Evolutionary conservation across 2,329 filamentous ascomycete species (phyloP), one percentile per base, ranked within the genome.

Genomic region (Hypoxylon sp.): DNA sequence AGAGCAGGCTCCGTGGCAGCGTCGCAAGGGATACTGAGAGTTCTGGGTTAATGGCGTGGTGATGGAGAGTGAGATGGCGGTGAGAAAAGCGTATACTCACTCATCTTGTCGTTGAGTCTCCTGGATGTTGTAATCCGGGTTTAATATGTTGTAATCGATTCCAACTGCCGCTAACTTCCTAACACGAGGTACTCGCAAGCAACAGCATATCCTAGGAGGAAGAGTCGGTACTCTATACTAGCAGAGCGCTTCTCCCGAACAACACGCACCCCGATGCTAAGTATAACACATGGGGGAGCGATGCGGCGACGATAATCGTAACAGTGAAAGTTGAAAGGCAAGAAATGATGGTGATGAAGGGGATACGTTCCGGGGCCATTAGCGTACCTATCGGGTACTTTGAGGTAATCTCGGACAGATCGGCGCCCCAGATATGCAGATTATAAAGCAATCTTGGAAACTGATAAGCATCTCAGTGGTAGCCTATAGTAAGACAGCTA

Each of bases 81-180:
- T 26, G 18, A 44, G n/a, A 28, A 16, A 28, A 16, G 42, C 6
- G 36, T 49, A n/a, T 8, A 58, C 63, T 69, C 32, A 67, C 66
- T 49, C 66, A 69, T 66, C 33, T 24, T 55, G 32, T 40, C 32
- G 12, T 24, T 42, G 38, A 50, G 45, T 16, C 33, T 30, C 20
- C 24, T 11, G 22, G 22, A 68, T 66, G 65, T 68, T 68, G 65
- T 54, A 45, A 68, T 68, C 14, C 48, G 44, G 51, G 28, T 26
- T 49, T 49, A n/a, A 51, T 20, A 66, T 66, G 65, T 61, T 38
- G 68, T 69, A 40, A 68, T 64, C 51, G 11, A 18, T 45, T n/a
- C 50, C 20, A 28, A 36, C 33, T 45, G 24, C 32, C 32, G 32
- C 46, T 32, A 52, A 22, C 32, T 38, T 24, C 26, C 30, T 65